phyloP scores from a whole-genome alignment of 441 rosid genomes.

The Iberis amara region DNA sequence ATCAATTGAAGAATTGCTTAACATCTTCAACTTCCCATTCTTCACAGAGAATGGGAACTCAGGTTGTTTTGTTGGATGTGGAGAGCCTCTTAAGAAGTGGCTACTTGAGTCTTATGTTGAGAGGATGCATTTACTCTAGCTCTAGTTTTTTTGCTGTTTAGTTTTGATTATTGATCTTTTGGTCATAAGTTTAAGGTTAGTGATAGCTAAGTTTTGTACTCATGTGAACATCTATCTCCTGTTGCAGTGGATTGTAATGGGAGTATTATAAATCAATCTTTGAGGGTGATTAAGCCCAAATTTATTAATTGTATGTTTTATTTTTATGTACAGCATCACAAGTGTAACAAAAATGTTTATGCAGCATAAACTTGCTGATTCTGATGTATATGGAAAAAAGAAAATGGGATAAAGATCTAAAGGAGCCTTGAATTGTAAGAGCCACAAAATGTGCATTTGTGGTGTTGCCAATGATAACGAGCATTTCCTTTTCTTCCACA shows the following conservation, averaged over 20 bases:
- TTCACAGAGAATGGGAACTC: slow-evolving; percentile 80
- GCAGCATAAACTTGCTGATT: slow-evolving; percentile 9
- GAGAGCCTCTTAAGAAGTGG: slow-evolving; percentile 75
- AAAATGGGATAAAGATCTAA: slow-evolving; percentile 28
- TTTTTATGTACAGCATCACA: slow-evolving; percentile 22
- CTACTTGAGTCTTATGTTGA: slow-evolving; percentile 73
- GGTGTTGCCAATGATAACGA: slow-evolving; percentile 75
- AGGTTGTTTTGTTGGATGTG: slow-evolving; percentile 81
- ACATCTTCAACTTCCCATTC: slow-evolving; percentile 76
- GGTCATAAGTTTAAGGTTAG: not conserved
- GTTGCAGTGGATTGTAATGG: slow-evolving; percentile 14
- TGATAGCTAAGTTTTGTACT: not conserved
- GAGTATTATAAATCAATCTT: slow-evolving; percentile 21
- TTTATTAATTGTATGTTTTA: slow-evolving; percentile 24
- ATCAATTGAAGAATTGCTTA: slow-evolving; percentile 72
- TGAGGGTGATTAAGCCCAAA: slow-evolving; percentile 19
- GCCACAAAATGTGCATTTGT: slow-evolving; percentile 67
- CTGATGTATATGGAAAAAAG: not conserved
- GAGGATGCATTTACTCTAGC: slow-evolving; percentile 82
- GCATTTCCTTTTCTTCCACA: slow-evolving; percentile 75
- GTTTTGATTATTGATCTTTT: slow-evolving; percentile 1
- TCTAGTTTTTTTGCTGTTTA: slow-evolving; percentile 12
- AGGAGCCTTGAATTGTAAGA: slow-evolving; percentile 73
- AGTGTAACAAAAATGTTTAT: slow-evolving; percentile 21
- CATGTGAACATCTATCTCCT: slow-evolving; percentile 1